Evolutionary conservation across 495 filamentous ascomycete species (phyloP).

Genomic region (Neurospora sp.): DNA sequence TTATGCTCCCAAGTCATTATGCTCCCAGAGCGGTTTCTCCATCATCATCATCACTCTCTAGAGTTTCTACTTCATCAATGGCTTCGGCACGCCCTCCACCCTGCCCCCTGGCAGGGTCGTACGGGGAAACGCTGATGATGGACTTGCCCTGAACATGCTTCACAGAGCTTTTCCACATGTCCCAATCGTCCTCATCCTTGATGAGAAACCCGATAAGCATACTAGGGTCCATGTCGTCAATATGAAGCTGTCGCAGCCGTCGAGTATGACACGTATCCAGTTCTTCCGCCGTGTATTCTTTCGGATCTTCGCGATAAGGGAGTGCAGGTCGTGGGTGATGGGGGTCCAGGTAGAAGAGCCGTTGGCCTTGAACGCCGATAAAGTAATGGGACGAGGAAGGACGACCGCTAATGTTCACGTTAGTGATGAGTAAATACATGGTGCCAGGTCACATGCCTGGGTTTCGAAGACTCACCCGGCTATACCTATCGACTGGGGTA

Average conservation of each 20-base stretch:
- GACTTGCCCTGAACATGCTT: conserved; percentile 64
- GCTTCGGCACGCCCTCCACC: conserved; percentile 55
- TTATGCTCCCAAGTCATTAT: conserved; percentile 14
- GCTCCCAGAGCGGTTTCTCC: conserved; percentile 34
- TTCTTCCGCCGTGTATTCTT: conserved; percentile 58
- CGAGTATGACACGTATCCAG: conserved; percentile 79
- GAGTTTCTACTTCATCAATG: conserved; percentile 80
- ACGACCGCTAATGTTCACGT: conserved; percentile 53
- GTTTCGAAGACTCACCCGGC: conserved; percentile 61
- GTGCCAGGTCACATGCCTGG: neutral
- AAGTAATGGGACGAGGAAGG: conserved; percentile 96
- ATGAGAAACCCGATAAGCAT: conserved; percentile 98
- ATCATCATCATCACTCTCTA: conserved; percentile 61
- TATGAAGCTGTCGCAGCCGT: conserved; percentile 67
- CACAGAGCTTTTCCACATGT: conserved; percentile 62
- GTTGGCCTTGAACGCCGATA: conserved; percentile 78
- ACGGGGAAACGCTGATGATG: conserved; percentile 71
- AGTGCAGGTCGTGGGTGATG: conserved; percentile 67
- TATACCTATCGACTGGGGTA: conserved; percentile 87
- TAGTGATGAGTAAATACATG: conserved; percentile 1
- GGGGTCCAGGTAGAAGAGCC: conserved; percentile 93
- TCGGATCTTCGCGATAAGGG: conserved; percentile 40
- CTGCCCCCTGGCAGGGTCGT: conserved; percentile 47
- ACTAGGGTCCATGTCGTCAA: conserved; percentile 94
- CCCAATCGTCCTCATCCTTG: conserved; percentile 71